A percentile compares a stretch with the other conserved stretches of the same genome.
phyloP scores from a whole-genome alignment of 345 rosid genomes.

The Orychophragmus violaceus region DNA sequence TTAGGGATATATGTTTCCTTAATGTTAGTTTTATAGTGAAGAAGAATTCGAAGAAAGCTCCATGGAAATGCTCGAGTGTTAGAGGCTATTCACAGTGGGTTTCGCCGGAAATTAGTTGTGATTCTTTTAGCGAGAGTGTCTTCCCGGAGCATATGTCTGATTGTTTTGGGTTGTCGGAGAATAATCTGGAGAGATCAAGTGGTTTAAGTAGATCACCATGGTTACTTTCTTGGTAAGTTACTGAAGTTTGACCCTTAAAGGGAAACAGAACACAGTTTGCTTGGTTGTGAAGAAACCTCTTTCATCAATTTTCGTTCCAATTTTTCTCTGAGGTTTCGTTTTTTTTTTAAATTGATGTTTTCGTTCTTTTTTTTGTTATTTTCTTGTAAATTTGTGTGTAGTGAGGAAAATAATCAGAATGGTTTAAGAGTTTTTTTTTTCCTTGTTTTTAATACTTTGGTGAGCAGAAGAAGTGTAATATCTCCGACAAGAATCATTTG shows the following conservation, averaged over 20 bases:
- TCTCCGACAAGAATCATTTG: constrained; percentile 4
- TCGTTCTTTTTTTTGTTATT: constrained; percentile 29
- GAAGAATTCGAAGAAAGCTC: constrained; percentile 29
- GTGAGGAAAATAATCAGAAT: constrained; percentile 52
- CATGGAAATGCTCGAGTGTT: constrained; percentile 78
- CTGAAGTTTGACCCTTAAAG: background rate
- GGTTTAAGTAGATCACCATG: constrained; percentile 37
- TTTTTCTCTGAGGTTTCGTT: constrained; percentile 17
- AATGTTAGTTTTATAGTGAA: constrained; percentile 48
- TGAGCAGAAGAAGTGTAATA: constrained; percentile 28
- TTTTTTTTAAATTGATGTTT: constrained; percentile 16
- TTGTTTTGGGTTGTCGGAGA: constrained; percentile 53
- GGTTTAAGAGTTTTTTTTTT: constrained; percentile 26
- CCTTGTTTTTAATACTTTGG: constrained; percentile 15
- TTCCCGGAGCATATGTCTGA: constrained; percentile 55
- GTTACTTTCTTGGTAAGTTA: constrained; percentile 62
- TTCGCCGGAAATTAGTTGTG: constrained; percentile 60
- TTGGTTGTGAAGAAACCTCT: constrained; percentile 34
- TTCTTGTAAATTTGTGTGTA: constrained; percentile 73
- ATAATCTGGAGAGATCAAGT: constrained; percentile 34
- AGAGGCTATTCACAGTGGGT: constrained; percentile 74
- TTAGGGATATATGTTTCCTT: constrained; percentile 63
- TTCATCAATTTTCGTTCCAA: constrained; percentile 5
- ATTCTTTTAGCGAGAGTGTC: constrained; percentile 49
- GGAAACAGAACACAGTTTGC: constrained; percentile 18